Base-by-base conservation (phyloP, 345 rosid species). In the Geranium rotundifolium region DNA sequence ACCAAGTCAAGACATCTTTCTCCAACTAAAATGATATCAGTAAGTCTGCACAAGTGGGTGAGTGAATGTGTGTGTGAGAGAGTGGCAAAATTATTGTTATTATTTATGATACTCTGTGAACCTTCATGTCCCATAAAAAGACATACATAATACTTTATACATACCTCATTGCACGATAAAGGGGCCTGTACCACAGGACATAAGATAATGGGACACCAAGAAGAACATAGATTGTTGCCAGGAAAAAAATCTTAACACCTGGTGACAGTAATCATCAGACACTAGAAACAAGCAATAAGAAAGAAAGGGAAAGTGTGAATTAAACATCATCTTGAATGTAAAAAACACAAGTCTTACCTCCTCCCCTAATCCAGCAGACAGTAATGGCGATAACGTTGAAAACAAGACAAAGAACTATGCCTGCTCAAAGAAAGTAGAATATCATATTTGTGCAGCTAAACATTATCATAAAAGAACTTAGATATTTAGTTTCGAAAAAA, bases 151-250 rank as follows among this genome's bases (percentile, higher is more conserved):
- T 68, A 52, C 4, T 41, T 27, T 58, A 31, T 1, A 60, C 79
- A 63, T 75, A 79, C 99, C 93, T 87, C 96, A 95, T 90, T 67
- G 90, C 99, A 72, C 95, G 84, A 78, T 90, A 95, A 12, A 95
- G 85, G 20, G 99, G 99, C 81, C 96, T 82, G 78, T 95, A 95
- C 99, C 99, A 95, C 56, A 95, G 67, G 56, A 95, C 80, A 68
- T 88, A 95, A 49, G 97, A 91, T 54, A 91, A 83, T 4, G 99
- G 99, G 34, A 80, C 75, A 76, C 99, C 97, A 29, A 85, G 76
- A 66, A 95, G 71, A 1, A 82, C 90, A 76, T 95, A 95, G 71
- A 95, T 95, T 4, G 71, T 68, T 4, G 99, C 90, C 67, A 95
- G 91, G 81, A 95, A 83, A 73, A 91, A 95, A 65, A 87, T 95